phyloP scores from a whole-genome alignment of 2,329 filamentous ascomycete genomes.

The Sarocladium oryzae region DNA sequence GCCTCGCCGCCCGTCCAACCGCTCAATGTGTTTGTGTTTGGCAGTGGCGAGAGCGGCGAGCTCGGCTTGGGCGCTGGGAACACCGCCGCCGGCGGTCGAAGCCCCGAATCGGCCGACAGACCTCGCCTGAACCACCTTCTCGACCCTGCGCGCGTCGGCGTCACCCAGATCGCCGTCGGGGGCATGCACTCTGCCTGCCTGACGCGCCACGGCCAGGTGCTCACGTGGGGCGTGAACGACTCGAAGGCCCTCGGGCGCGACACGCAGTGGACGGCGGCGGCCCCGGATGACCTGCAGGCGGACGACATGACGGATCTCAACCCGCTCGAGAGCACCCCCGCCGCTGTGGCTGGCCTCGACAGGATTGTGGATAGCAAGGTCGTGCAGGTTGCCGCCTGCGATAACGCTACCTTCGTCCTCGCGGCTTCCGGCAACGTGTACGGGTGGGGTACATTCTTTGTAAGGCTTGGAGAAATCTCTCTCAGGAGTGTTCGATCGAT shows the following conservation, averaged over 20 bases:
- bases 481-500: no score
- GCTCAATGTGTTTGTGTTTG: background rate
- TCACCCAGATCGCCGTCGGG: slow-evolving; percentile 56
- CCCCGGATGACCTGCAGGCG: slow-evolving; percentile 28
- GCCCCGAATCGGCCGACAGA: background rate
- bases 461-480: no score
- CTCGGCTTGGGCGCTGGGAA: background rate
- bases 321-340: slow-evolving; percentile 51
- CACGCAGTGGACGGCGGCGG: slow-evolving; percentile 35
- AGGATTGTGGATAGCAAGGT: slow-evolving; percentile 35
- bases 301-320: slow-evolving; percentile 46
- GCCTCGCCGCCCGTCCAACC: background rate
- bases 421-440: slow-evolving; percentile 56
- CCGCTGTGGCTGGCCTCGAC: slow-evolving; percentile 40
- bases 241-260: slow-evolving; percentile 56
- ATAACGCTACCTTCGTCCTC: slow-evolving; percentile 38
- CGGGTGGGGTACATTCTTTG: slow-evolving; percentile 58
- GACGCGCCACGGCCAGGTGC: slow-evolving; percentile 55
- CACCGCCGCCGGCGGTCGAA: no score
- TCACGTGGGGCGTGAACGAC: slow-evolving; percentile 64
- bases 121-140: slow-evolving; percentile 46
- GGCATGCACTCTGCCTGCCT: slow-evolving; percentile 59
- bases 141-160: slow-evolving; percentile 41
- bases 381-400: slow-evolving; percentile 53
- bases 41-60: background rate